Percentiles rank a stretch among this genome's conserved stretches.
phyloP scores from a whole-genome alignment of 306 rosid species.

The Rosa rugosa region DNA sequence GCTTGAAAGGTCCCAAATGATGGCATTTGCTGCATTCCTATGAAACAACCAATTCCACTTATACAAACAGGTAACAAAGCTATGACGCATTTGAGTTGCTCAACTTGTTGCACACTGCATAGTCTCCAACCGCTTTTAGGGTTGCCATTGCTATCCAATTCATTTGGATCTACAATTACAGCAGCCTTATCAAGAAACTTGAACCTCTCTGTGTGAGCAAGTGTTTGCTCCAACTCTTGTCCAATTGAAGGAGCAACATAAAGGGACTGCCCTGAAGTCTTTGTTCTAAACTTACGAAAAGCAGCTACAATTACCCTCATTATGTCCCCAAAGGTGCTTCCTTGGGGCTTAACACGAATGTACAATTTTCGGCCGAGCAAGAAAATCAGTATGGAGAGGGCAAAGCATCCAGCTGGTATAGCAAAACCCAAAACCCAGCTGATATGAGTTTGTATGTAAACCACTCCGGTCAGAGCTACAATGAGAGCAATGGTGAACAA shows the following conservation, averaged over 20 bases:
- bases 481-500: constrained; percentile 47
- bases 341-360: constrained; percentile 37
- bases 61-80: constrained; percentile 47
- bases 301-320: constrained; percentile 40
- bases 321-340: constrained; percentile 43
- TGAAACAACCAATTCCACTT: constrained; percentile 48
- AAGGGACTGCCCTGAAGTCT: constrained; percentile 22
- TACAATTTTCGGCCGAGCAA: constrained; percentile 35
- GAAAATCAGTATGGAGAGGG: constrained; percentile 41
- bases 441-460: constrained; percentile 46
- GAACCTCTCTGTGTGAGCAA: constrained; percentile 39
- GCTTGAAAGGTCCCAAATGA: constrained; percentile 62
- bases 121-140: constrained; percentile 42
- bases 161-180: constrained; percentile 36
- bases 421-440: constrained; percentile 59
- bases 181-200: constrained; percentile 49
- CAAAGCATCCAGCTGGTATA: constrained; percentile 50
- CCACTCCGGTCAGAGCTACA: constrained; percentile 52
- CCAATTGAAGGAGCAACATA: constrained; percentile 33
- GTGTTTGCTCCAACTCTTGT: constrained; percentile 4
- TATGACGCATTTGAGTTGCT: constrained; percentile 49
- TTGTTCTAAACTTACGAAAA: constrained; percentile 23
- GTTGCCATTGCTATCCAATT: constrained; percentile 35
- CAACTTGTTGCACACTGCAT: constrained; percentile 53
- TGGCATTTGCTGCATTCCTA: constrained; percentile 47